phyloP scores from a whole-genome alignment of 331 rosid species.

The Pyrus hybrid region DNA sequence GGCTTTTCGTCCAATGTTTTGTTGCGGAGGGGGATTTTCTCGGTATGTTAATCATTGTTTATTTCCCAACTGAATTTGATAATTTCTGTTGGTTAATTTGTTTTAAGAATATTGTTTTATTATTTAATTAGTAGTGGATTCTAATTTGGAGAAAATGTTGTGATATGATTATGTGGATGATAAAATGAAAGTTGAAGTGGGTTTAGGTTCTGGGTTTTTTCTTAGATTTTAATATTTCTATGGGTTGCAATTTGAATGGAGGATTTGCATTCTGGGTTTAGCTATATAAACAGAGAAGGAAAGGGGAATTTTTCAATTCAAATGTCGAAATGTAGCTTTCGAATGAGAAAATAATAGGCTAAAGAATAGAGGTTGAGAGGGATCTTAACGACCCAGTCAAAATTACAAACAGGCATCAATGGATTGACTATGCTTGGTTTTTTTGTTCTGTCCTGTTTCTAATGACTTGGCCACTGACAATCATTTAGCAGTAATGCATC shows the following conservation, averaged over 20 bases:
- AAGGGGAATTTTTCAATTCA: neutral
- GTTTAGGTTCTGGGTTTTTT: slow-evolving; percentile 1
- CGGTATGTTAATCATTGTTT: slow-evolving; percentile 38
- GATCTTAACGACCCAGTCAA: slow-evolving; percentile 1
- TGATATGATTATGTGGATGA: neutral
- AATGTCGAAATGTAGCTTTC: neutral
- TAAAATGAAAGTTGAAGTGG: neutral
- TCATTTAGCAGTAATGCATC: neutral
- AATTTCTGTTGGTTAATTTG: neutral
- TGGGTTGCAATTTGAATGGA: neutral
- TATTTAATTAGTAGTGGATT: neutral
- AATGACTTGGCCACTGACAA: neutral
- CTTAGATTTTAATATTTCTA: neutral
- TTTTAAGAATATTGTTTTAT: neutral
- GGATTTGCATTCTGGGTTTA: slow-evolving; percentile 11
- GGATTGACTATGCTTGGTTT: neutral
- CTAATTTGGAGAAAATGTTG: neutral
- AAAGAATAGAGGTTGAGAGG: neutral
- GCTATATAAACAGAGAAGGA: slow-evolving; percentile 12
- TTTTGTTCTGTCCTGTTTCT: neutral
- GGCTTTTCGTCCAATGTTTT: slow-evolving; percentile 45
- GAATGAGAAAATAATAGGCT: neutral
- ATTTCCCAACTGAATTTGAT: neutral
- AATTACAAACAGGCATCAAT: neutral
- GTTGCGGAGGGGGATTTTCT: slow-evolving; percentile 50